Evolutionary conservation across 2,329 filamentous ascomycete genomes (phyloP).

Genomic region (Alternaria infectoria): DNA sequence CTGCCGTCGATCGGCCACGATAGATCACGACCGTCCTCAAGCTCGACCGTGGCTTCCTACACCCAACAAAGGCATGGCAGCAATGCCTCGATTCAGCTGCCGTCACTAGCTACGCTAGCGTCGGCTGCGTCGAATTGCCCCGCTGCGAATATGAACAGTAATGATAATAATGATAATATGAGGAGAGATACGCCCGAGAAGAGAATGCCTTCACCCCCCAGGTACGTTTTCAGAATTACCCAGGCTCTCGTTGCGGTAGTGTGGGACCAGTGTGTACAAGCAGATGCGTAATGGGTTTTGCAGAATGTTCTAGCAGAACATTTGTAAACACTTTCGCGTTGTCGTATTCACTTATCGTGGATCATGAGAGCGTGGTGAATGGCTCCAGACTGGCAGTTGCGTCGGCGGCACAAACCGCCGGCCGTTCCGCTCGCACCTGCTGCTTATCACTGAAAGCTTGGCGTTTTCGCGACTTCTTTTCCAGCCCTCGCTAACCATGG

Average conservation of each 20-base stretch:
- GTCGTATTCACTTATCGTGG: background rate
- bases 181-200: conserved; percentile 33
- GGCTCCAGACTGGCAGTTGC: conserved; percentile 10
- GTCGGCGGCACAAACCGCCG: conserved; percentile 15
- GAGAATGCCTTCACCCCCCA: conserved; percentile 35
- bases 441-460: conserved; percentile 41
- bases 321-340: background rate
- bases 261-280: background rate
- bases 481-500: conserved; percentile 29
- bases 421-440: conserved; percentile 21
- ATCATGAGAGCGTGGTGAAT: background rate
- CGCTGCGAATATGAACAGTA: conserved; percentile 48
- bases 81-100: conserved; percentile 56
- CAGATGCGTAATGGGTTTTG: background rate
- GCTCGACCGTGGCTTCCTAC: conserved; percentile 56
- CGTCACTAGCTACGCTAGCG: conserved; percentile 65
- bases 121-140: conserved; percentile 61
- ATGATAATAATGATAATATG: conserved; percentile 32
- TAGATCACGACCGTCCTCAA: conserved; percentile 61
- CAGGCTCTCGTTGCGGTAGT: background rate
- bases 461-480: conserved; percentile 41
- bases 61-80: conserved; percentile 49
- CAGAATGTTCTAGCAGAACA: background rate
- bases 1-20: conserved; percentile 58
- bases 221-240: conserved; percentile 29